Evolutionary conservation across 2,329 filamentous ascomycete genomes (phyloP).

Genomic region (Phaeoacremonium minimum): DNA sequence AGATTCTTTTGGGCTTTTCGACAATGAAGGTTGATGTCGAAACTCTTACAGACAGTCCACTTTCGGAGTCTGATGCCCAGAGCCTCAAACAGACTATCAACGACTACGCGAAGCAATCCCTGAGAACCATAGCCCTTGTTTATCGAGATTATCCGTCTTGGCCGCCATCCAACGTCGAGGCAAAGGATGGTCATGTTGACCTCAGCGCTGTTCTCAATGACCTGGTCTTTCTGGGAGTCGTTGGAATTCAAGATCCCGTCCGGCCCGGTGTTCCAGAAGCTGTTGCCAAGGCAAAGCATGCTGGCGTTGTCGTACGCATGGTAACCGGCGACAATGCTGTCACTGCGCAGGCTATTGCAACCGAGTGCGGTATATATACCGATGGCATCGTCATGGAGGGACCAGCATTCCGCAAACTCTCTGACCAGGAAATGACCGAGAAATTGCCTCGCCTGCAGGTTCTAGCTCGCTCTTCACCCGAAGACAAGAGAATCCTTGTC

Average conservation of each 20-base stretch:
- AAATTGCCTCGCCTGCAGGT: slow-evolving; percentile 50
- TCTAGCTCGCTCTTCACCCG: slow-evolving; percentile 54
- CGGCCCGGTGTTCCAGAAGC: slow-evolving; percentile 58
- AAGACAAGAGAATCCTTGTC: slow-evolving; percentile 56
- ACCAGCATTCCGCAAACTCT: slow-evolving; percentile 55
- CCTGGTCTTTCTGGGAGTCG: slow-evolving; percentile 68
- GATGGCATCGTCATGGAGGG: slow-evolving; percentile 62
- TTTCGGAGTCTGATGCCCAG: slow-evolving; percentile 15
- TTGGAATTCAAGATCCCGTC: slow-evolving; percentile 67
- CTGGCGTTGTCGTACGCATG: slow-evolving; percentile 64
- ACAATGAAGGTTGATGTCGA: slow-evolving; percentile 50
- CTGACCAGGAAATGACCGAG: slow-evolving; percentile 45
- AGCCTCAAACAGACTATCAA: slow-evolving; percentile 51
- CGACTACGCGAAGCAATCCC: slow-evolving; percentile 50
- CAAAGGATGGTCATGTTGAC: slow-evolving; percentile 58
- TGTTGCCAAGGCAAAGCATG: slow-evolving; percentile 56
- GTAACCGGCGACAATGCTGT: slow-evolving; percentile 55
- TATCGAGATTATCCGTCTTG: slow-evolving; percentile 70
- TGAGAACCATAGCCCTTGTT: slow-evolving; percentile 55
- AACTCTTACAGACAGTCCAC: slow-evolving; percentile 14
- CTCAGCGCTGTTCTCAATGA: slow-evolving; percentile 54
- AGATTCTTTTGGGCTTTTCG: slow-evolving; percentile 46
- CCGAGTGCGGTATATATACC: slow-evolving; percentile 55
- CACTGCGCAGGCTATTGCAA: slow-evolving; percentile 62
- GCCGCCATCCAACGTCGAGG: slow-evolving; percentile 59